Evolutionary conservation across 495 filamentous ascomycete genomes (phyloP).

Genomic region (Penicillium subrubescens): DNA sequence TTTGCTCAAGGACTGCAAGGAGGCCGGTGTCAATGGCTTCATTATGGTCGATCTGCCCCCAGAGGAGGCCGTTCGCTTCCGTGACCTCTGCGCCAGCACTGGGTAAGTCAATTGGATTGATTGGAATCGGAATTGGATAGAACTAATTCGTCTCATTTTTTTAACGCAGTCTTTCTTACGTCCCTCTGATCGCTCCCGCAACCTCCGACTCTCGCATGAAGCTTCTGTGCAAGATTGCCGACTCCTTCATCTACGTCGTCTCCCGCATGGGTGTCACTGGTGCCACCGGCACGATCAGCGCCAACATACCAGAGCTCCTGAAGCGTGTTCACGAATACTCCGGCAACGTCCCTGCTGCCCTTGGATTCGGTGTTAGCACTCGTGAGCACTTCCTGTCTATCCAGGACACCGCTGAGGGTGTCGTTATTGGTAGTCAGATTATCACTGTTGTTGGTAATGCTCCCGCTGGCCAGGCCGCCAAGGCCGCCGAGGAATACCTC

Average conservation of each 20-base stretch:
- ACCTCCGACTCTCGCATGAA: conserved; percentile 94
- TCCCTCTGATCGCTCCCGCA: conserved; percentile 91
- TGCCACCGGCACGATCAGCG: conserved; percentile 78
- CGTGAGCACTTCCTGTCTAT: conserved; percentile 90
- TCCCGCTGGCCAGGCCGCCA: conserved; percentile 65
- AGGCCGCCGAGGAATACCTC: conserved; percentile 85
- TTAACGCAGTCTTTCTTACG: conserved; percentile 73
- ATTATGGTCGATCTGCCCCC: conserved; percentile 97
- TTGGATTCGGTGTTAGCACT: conserved; percentile 96
- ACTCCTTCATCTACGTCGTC: conserved; percentile 99
- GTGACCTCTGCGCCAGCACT: conserved; percentile 74
- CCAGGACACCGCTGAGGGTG: conserved; percentile 82
- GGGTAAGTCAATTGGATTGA: conserved; percentile 52
- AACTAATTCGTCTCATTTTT: background rate
- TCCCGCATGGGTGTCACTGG: conserved; percentile 97
- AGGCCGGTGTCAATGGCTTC: conserved; percentile 91
- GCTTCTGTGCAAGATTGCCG: conserved; percentile 92
- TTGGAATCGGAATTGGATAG: background rate
- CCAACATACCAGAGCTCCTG: conserved; percentile 77
- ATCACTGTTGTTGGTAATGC: conserved; percentile 77
- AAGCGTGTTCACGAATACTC: conserved; percentile 87
- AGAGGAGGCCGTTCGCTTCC: conserved; percentile 93
- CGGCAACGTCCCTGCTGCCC: conserved; percentile 83
- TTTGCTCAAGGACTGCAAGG: conserved; percentile 81
- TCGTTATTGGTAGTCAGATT: conserved; percentile 96